Conservation (phyloP, 108 stramenopile genomes). For the Pseudonitzschia delicatissima region DNA sequence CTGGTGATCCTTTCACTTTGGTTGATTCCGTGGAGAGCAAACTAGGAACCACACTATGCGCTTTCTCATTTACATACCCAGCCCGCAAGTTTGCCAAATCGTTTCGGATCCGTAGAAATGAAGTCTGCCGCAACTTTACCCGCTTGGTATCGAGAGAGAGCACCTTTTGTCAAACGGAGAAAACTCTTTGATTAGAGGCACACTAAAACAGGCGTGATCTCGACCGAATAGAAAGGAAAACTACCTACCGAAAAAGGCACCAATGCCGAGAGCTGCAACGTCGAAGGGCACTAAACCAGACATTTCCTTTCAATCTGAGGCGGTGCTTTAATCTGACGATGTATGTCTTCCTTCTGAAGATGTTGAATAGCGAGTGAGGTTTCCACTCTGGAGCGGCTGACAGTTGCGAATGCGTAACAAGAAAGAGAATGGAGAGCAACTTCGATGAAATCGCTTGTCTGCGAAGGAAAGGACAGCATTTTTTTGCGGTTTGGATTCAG, state of each 20-base stretch:
- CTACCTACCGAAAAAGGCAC: slow-evolving; percentile 52
- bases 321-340: too few relatives aligned
- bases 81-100: slow-evolving; percentile 26
- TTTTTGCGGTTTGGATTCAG: too few relatives aligned
- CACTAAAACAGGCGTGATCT: not conserved
- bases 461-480: too few relatives aligned
- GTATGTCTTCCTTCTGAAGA: too few relatives aligned
- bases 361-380: too few relatives aligned
- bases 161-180: slow-evolving; percentile 11
- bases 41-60: too few relatives aligned
- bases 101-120: slow-evolving; percentile 57
- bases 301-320: slow-evolving; percentile 33
- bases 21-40: too few relatives aligned
- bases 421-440: too few relatives aligned
- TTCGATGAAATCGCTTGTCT: too few relatives aligned
- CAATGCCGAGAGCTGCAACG: slow-evolving; percentile 54
- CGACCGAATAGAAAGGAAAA: not conserved
- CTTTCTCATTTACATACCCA: slow-evolving; percentile 20
- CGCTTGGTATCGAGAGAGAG: slow-evolving; percentile 58
- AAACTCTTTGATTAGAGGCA: not conserved
- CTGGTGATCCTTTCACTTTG: too few relatives aligned
- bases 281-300: slow-evolving; percentile 42
- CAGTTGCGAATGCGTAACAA: too few relatives aligned
- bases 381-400: too few relatives aligned
- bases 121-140: slow-evolving; percentile 54